phyloP scores from a whole-genome alignment of 371 early-diverging fungal genomes.

The Nematocida sp. region DNA sequence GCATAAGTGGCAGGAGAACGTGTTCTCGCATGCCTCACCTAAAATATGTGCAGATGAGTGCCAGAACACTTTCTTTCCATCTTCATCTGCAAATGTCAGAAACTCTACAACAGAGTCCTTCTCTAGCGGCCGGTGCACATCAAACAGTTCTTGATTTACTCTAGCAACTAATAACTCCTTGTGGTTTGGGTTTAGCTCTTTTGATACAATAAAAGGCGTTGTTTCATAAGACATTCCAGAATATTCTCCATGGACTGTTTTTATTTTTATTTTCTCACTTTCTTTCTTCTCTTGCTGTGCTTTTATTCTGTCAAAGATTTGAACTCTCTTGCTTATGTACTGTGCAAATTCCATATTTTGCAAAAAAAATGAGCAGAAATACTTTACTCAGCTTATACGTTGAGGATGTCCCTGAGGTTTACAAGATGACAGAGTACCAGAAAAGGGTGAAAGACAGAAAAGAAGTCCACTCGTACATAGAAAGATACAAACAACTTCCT shows the following conservation, averaged over 20 bases:
- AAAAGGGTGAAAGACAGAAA: background rate
- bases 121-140: conserved; percentile 82
- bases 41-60: conserved; percentile 98
- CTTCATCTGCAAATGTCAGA: conserved; percentile 79
- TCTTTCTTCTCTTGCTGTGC: background rate
- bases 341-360: conserved; percentile 1
- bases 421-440: conserved; percentile 14
- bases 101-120: conserved; percentile 78
- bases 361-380: conserved; percentile 8
- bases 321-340: background rate
- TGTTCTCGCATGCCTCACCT: conserved; percentile 87
- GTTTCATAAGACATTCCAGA: conserved; percentile 28
- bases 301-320: conserved; percentile 16
- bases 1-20: conserved; percentile 83
- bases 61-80: conserved; percentile 88
- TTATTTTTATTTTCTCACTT: conserved; percentile 10
- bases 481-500: conserved; percentile 39
- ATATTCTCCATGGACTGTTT: conserved; percentile 7
- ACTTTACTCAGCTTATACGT: conserved; percentile 16
- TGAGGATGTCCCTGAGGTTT: conserved; percentile 5
- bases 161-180: conserved; percentile 64
- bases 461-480: conserved; percentile 38
- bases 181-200: conserved; percentile 25
- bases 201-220: conserved; percentile 54
- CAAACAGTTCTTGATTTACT: conserved; percentile 82